Base-by-base conservation (phyloP, 2,329 filamentous ascomycete species). In the Dactylellina parvicollis region DNA sequence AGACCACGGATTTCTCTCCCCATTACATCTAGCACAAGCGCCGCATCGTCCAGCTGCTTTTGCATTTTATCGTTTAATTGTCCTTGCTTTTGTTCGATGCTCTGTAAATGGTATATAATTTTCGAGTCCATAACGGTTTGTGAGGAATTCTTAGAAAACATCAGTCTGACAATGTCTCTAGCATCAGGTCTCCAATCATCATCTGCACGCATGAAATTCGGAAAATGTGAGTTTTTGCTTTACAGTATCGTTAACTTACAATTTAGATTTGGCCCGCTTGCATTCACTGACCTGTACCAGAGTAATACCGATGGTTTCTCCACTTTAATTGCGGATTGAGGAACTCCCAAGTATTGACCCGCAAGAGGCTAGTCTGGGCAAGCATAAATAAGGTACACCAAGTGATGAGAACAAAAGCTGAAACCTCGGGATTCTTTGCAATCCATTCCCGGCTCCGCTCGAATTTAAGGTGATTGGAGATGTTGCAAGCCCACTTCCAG, bases 101-200 rank as follows among this genome's bases (percentile, higher is more conserved):
- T 64, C 22, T 64, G 55, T 22, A 74, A 22, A 42, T 74, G 62
- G 22, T 57, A 69, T 5, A 74, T 20, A 10, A 74, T 69, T n/a
- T 57, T 74, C 2, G 70, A 20, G 20, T 74, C 70, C 24, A 62
- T 52, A n/a, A 74, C 60, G 2, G 69, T 66, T 36, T 73, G 69
- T 4, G 69, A 60, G 1, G 38, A 55, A 24, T 73, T 73, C 20
- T 73, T 73, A 1, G 69, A 73, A 47, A 66, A 66, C 9, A 73
- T 52, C 2, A 73, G 40, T 34, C 28, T 50, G 38, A 73, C 28
- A 34, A 66, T 56, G 26, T 65, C 55, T 50, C 14, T 56, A 18
- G 60, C 46, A 24, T 73, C 55, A 47, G 60, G 60, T 20, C 55
- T 61, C 69, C 54, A 66, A 32, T 61, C 50, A 56, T 54, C 49